Base-by-base conservation (phyloP, 108 stramenopile species). In the Craspedostauros australis region DNA sequence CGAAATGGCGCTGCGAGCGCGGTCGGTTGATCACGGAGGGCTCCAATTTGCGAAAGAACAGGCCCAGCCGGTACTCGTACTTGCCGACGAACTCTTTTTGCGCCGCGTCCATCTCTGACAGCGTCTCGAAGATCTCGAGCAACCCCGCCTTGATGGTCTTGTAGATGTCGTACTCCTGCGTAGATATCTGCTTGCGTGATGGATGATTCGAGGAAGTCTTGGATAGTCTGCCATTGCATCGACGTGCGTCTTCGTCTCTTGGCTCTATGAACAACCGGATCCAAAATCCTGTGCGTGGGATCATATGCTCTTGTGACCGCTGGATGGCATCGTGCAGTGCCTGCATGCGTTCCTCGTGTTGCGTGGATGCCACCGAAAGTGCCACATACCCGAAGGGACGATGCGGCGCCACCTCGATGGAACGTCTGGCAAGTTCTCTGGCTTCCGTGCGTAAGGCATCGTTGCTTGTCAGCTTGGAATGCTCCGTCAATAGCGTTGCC, bases 31-130 rank as follows among this genome's bases (percentile, higher is more conserved):
- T 12, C 8, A n/a, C 16, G 2, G 21, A 2, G 11, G 72, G 72
- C 21, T 61, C 1, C 45, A 62, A 46, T 44, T 73, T 73, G 11
- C 72, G 72, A 56, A 73, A 73, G 45, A 73, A 73, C 8, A 57
- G 63, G 19, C 72, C 72, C 21, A 73, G 31, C 39, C 49, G 23
- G 61, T 57, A 64, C 20, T 73, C 57, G 8, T 19, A 6, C 29
- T 43, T 12, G 29, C n/a, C 14, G 20, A 57, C 11, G 34, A 57
- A 46, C 16, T 46, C 43, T 12, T 7, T 43, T n/a, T 43, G 42
- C 6, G 16, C 42, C n/a, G 42, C 16, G 6, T 27, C 50, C 24
- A 68, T 25, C 2, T 6, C 24, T 38, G 22, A 22, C 36, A 40
- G 5, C 34, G n/a, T 50, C 1, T 15, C 28, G 54, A 28, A 31